Conservation (phyloP, 257 asterid genomes). For the Fraxinus cuspidata region DNA sequence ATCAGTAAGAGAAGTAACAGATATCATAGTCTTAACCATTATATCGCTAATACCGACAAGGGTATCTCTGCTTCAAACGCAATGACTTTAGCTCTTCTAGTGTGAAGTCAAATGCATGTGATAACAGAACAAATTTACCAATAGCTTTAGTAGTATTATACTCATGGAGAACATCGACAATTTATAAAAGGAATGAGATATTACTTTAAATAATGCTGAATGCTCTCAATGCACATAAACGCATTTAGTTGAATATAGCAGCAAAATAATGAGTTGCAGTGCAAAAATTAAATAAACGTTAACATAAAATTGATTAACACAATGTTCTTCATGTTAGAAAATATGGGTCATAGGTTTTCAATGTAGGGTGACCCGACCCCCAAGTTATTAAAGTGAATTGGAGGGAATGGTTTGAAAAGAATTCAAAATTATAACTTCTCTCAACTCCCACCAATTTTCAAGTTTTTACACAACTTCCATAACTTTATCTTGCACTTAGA, state of each 20-base stretch:
- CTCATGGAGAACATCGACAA: not conserved
- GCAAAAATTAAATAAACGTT: too few species aligned
- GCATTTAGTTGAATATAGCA: not conserved
- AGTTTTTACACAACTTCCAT: too few species aligned
- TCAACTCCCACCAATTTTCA: too few species aligned
- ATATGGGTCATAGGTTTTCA: too few species aligned
- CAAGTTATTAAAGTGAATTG: too few species aligned
- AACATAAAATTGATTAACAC: too few species aligned
- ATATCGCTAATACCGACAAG: conserved; percentile 78
- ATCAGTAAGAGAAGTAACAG: conserved; percentile 22
- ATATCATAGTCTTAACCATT: conserved; percentile 57
- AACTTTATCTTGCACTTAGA: too few species aligned
- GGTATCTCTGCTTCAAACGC: conserved; percentile 72
- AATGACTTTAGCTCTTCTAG: conserved; percentile 72
- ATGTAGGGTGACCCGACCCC: too few species aligned
- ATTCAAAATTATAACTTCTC: too few species aligned
- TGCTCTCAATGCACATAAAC: not conserved
- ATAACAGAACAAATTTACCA: conserved; percentile 7
- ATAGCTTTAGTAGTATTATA: conserved; percentile 8
- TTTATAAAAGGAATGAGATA: not conserved
- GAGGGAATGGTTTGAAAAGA: too few species aligned
- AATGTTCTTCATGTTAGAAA: too few species aligned
- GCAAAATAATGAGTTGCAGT: not conserved
- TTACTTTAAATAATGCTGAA: not conserved
- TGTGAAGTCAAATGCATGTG: conserved; percentile 79